Base-by-base conservation (phyloP, 441 rosid species). In the Syzygium syzygioides region DNA sequence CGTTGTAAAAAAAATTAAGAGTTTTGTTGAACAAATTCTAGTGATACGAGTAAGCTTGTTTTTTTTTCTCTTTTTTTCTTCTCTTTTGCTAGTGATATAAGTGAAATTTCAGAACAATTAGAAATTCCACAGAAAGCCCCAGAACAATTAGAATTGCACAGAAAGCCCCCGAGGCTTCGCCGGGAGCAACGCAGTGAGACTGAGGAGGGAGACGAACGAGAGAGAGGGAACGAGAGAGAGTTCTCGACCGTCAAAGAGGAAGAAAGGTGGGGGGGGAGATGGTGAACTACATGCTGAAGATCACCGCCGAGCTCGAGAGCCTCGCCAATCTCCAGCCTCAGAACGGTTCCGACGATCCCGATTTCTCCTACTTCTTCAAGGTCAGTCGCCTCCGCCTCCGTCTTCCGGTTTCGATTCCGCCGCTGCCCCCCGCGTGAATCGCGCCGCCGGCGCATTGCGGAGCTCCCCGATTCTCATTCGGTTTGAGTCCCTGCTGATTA, bases 201-300 rank as follows among this genome's bases (percentile, higher is more conserved):
- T 20, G 26, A 56, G 60, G 26, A 56, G 26, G 20, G 60, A 56
- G 57, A 55, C 26, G 60, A 4, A 8, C 26, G 60, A 66, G 41
- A 66, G 45, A 30, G 19, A 64, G 37, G 32, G 79, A 68, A 7
- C 0, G 20, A 8, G 41, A 5, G 80, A 20, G 83, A 41, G 83
- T 25, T 23, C 52, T 76, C 41, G 83, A 76, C 41, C 53, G 3
- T 41, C 83, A 13, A 13, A 37, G 83, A 41, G 83, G 52, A 76
- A 23, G 14, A 8, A 41, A 14, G 25, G 52, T 13, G 13, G 86
- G 30, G n/a, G 1, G 30, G 2, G 87, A 90, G 91, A 97, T 97
- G 99, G 99, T 97, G 97, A 96, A 96, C 91, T 94, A 88, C 92
- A 55, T 94, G 95, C 96, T 97, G 11, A 92, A 92, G 96, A 94